Base-by-base conservation (phyloP, 805 yeast genomes). In the Candida schatavii region DNA sequence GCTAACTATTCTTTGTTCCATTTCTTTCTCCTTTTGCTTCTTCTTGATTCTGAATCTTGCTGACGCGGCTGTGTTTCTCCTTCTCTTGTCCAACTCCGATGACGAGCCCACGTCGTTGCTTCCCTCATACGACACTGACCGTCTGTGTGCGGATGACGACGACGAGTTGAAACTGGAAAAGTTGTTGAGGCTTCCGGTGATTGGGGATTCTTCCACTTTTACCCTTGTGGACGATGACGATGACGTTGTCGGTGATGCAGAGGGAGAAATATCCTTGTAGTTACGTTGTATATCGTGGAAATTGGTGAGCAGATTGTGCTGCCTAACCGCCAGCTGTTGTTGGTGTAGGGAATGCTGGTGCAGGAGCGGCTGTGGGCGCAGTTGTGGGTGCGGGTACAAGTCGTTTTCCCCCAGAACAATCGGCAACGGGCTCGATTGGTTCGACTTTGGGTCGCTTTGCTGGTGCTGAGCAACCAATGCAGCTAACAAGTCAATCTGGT, bases 401-500 rank as follows among this genome's bases (percentile, higher is more conserved):
- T 7, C 27, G 27, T 7, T 23, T 11, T 7, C 7, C 20, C 35
- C 35, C 9, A n/a, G 6, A 6, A n/a, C 14, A 7, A 18, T 9
- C 5, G 35, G 20, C 15, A 18, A n/a, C 15, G 35, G 35, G 20
- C 35, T 31, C 4, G 35, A n/a, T 18, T 31, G 35, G 20, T 22
- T 28, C 13, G 20, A 14, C 27, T 18, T 37, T 13, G 41, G 32
- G n/a, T n/a, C 33, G n/a, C 32, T 21, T 7, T 29, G 67, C 61
- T 80, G 82, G 58, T 85, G 85, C 50, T 81, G 85, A 0, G 89
- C 90, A 25, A 85, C 78, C 39, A 85, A 68, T 0, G 87, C 87
- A 4, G 87, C 81, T 26, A 85, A 64, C 2, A 88, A 80, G 52
- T 83, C 87, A 11, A 85, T 84, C 56, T 85, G 93, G 28, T 79